Evolutionary conservation across 495 filamentous ascomycete genomes (phyloP).

Genomic region (Hypomontagnella monticulosa): DNA sequence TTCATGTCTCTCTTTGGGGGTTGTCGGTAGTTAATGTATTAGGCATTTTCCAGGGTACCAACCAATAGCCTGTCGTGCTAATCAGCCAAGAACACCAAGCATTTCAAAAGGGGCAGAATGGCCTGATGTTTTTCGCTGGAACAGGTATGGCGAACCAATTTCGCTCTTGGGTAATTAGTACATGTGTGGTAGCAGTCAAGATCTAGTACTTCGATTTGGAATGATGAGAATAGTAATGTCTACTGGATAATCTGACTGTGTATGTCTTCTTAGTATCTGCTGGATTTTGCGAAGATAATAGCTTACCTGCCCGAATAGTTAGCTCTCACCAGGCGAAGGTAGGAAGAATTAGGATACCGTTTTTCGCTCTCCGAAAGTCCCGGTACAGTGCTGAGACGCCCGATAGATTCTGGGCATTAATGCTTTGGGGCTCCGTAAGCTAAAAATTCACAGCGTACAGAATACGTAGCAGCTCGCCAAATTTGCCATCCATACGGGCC

Average conservation of each 20-base stretch:
- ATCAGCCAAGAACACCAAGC: conserved; percentile 36
- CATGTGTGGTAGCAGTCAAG: not conserved
- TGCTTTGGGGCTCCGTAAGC: not conserved
- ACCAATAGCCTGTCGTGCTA: conserved; percentile 8
- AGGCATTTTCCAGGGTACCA: not conserved
- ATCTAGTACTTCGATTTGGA: conserved; percentile 3
- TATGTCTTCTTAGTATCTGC: not conserved
- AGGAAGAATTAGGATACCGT: too few species aligned
- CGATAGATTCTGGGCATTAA: conserved; percentile 6
- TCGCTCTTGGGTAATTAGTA: not conserved
- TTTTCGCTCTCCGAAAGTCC: not conserved
- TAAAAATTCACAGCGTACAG: not conserved
- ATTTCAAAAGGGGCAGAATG: conserved; percentile 29
- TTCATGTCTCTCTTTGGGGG: not conserved
- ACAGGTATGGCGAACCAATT: conserved; percentile 17
- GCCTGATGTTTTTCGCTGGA: conserved; percentile 22
- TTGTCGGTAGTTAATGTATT: not conserved
- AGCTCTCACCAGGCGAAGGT: not conserved
- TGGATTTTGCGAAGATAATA: not conserved
- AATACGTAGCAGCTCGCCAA: not conserved
- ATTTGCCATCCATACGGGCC: not conserved
- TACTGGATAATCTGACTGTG: not conserved
- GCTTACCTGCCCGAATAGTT: not conserved
- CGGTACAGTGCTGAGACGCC: not conserved
- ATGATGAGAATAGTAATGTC: conserved; percentile 16